Evolutionary conservation across 306 rosid species (phyloP).

Genomic region (Comarum palustre): DNA sequence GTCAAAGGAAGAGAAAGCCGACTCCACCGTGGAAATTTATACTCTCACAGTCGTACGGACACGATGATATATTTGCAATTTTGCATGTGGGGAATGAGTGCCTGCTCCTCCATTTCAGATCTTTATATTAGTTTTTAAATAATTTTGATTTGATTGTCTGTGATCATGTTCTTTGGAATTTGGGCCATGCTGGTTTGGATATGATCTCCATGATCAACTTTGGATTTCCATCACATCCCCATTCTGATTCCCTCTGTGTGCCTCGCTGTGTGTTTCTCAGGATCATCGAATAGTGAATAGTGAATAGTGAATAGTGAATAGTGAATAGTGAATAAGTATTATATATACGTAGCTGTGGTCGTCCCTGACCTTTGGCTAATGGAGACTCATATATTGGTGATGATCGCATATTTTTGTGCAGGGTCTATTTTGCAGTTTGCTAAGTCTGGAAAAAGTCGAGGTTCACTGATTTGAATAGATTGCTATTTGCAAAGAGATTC

Average conservation of each 20-base stretch:
- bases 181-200: background rate
- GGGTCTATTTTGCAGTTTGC: background rate
- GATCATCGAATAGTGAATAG: no score
- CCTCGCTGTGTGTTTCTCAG: background rate
- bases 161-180: background rate
- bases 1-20: background rate
- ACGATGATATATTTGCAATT: background rate
- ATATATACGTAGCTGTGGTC: background rate
- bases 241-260: background rate
- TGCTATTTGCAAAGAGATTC: background rate
- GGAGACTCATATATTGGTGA: background rate
- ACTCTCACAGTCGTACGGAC: background rate
- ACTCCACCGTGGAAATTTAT: background rate
- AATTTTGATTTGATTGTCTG: background rate
- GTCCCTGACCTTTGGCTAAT: no score
- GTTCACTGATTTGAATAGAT: background rate
- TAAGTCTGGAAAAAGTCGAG: background rate
- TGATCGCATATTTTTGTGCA: background rate
- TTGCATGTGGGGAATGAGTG: background rate
- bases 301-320: no score
- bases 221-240: background rate
- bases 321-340: no score
- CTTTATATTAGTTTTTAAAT: background rate
- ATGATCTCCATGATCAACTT: background rate
- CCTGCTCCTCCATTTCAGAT: background rate